Evolutionary conservation across 257 asterid genomes (phyloP), one percentile per base, ranked within the genome.

Genomic region (Capsicum chinense): DNA sequence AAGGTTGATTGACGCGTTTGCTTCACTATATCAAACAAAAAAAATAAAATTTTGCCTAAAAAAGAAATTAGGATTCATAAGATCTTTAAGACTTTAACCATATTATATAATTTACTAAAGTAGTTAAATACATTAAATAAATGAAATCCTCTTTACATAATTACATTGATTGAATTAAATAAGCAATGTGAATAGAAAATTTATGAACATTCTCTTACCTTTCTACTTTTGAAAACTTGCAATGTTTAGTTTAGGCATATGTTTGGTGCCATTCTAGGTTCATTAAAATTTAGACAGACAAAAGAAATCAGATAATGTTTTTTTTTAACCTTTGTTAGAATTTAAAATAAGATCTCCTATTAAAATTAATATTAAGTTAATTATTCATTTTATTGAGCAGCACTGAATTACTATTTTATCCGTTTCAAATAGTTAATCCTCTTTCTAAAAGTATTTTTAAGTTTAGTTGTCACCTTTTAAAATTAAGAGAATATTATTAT

Each of bases 101-200:
- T 74, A 21, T 19, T 76, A 52, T 10, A 71, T 19, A 47, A 13
- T 76, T 50, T 50, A 13, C 6, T 21, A 21, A 76, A 52, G 19
- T 19, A 12, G 35, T 69, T 21, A 26, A 50, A 12, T 50, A 74
- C 11, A 50, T 50, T 50, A 74, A 54, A 76, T 76, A 26, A 76
- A 52, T 76, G 26, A 76, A 21, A 52, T 0, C 7, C 48, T 26
- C 63, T 54, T 76, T 76, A 4, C 44, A 39, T 39, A 39, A 39
- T 39, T 39, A 39, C 26, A 26, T 9, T 69, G 14, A 37, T 16
- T 26, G 59, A 62, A 81, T 19, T 63, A 81, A 62, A 81, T 47
- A 63, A 63, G 60, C 78, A 81, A 14, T 81, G 62, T 56, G 84
- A 62, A 81, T 73, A 80, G 76, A 81, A 60, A 60, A 48, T 81